Base-by-base conservation (phyloP, 2,329 filamentous ascomycete species). In the Phialophora macrospora region DNA sequence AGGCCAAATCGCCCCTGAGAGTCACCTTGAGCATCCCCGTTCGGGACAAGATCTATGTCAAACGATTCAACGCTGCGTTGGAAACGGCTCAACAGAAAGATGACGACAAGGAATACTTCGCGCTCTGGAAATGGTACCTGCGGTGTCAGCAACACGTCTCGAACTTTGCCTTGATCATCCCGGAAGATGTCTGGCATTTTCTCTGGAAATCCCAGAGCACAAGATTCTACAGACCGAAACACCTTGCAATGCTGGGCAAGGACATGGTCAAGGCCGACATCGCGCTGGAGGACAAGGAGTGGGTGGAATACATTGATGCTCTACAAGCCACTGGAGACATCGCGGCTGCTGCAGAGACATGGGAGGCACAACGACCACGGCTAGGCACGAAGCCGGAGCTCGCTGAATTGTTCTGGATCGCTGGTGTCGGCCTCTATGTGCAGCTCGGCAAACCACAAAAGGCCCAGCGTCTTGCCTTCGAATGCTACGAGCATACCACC, bases 291-390 rank as follows among this genome's bases (percentile, higher is more conserved):
- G 81, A 83, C 3, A 75, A 80, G 2, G 88, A 91, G 72, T 85
- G 87, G 69, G 78, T 93, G 20, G 78, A 89, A 30, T 88, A 88
- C 34, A 87, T 93, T 34, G 88, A 92, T 73, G 86, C 89, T 63
- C 80, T 90, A 48, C 88, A 90, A 69, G 80, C 87, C 5, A 83
- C 84, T 48, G 89, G 88, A 1, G 85, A 85, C 75, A 81, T 84
- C 63, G 78, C 80, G 4, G 82, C 85, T 69, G 89, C 89, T 0
- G 76, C 90, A 26, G 83, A 87, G 12, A 83, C 85, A 55, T 91
- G 90, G 87, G 85, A 85, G 74, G 81, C 84, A 57, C 64, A 67
- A 46, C 65, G 64, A 56, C 22, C 62, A 17, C 60, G 61, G 14
- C 30, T 69, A 8, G 67, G 67, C 22, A 22, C 49, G 5, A 63